Conservation (phyloP, 768 basidiomycete species). For the Gloeophyllum trabeum region DNA sequence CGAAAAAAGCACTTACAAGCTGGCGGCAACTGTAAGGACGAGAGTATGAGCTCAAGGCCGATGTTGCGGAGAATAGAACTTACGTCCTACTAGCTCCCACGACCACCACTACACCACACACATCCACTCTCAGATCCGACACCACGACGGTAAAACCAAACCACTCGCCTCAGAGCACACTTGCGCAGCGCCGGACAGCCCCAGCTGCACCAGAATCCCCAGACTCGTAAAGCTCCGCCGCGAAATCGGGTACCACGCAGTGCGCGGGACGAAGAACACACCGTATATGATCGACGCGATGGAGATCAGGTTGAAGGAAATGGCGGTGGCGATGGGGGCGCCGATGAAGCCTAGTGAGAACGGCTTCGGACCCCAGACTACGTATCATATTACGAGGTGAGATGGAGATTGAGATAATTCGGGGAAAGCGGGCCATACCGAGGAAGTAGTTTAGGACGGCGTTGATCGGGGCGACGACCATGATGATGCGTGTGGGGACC, state of each 20-base stretch:
- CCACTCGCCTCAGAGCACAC: conserved; percentile 3
- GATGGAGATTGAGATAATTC: neutral
- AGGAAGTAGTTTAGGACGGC: conserved; percentile 73
- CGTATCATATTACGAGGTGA: neutral
- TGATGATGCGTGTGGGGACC: conserved; percentile 75
- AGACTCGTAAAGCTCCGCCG: conserved; percentile 55
- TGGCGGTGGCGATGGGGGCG: conserved; percentile 81
- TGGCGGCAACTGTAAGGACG: conserved; percentile 33
- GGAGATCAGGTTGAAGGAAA: conserved; percentile 82
- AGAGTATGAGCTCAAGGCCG: neutral
- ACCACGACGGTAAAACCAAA: neutral
- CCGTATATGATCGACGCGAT: conserved; percentile 53
- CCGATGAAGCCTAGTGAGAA: conserved; percentile 84
- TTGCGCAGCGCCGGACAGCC: conserved; percentile 70
- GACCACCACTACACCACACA: no score
- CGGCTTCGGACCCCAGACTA: conserved; percentile 74
- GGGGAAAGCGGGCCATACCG: no score
- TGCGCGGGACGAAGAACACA: conserved; percentile 45
- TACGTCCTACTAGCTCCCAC: conserved; percentile 73
- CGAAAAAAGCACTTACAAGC: conserved; percentile 26
- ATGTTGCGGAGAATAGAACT: conserved; percentile 9
- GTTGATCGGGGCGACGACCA: conserved; percentile 81
- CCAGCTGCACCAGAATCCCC: conserved; percentile 60
- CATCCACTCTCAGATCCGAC: conserved; percentile 34
- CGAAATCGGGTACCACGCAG: conserved; percentile 76